phyloP scores from a whole-genome alignment of 129 eudicot species.

The Centrapalus pauciflorus region DNA sequence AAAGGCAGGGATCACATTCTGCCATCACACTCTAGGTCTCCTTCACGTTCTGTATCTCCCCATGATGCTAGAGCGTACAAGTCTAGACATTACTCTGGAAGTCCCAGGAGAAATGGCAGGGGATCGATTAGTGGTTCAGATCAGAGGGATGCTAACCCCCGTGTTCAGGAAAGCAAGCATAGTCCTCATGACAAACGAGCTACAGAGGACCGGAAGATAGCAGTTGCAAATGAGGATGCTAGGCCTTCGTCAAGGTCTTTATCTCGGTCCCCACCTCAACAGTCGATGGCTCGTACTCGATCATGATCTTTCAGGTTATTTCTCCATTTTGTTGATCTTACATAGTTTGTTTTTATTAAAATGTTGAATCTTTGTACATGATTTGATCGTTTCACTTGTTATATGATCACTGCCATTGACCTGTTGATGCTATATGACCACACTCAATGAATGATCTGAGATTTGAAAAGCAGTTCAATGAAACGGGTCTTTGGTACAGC shows the following conservation, averaged over 20 bases:
- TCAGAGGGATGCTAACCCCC: conserved; percentile 8
- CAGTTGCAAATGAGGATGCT: conserved; percentile 26
- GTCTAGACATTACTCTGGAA: conserved; percentile 20
- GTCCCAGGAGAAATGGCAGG: conserved; percentile 34
- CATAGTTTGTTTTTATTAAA: neutral
- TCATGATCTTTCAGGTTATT: conserved; percentile 35
- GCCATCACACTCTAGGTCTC: conserved; percentile 27
- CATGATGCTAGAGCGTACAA: conserved; percentile 23
- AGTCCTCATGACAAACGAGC: conserved; percentile 32
- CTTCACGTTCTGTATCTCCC: conserved; percentile 37
- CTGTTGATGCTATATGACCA: neutral
- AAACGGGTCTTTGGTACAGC: no score
- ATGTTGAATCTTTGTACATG: neutral
- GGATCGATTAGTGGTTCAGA: conserved; percentile 26
- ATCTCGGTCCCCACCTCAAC: conserved; percentile 32
- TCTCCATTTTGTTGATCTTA: neutral
- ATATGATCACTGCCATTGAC: neutral
- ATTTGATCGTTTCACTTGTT: neutral
- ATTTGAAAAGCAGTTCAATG: no score
- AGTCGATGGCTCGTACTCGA: conserved; percentile 7
- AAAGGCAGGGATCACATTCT: conserved; percentile 22
- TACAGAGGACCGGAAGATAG: conserved; percentile 15
- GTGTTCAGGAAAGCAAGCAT: conserved; percentile 6
- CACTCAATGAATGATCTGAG: neutral
- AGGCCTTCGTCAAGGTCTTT: conserved; percentile 22